phyloP scores from a whole-genome alignment of 345 rosid genomes.

The Adansonia digitata region DNA sequence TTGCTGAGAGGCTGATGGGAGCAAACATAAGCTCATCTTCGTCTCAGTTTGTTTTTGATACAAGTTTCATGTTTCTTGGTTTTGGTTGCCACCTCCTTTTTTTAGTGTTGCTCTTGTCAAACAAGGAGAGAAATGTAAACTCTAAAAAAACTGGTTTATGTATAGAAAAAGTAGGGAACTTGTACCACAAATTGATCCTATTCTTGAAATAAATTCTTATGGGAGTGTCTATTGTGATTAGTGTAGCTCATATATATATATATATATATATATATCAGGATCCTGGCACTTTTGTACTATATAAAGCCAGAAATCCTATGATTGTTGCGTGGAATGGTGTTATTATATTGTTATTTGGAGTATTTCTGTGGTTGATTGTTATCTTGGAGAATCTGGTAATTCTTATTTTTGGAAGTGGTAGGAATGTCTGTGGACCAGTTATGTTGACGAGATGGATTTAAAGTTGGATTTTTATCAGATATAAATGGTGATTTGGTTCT shows the following conservation, averaged over 20 bases:
- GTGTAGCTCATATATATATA: conserved; percentile 36
- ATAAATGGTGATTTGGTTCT: conserved; percentile 16
- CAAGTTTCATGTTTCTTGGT: conserved; percentile 60
- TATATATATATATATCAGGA: too few relatives aligned
- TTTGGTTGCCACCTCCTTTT: conserved; percentile 44
- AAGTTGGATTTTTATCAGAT: conserved; percentile 31
- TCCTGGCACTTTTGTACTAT: conserved; percentile 45
- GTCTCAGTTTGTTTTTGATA: conserved; percentile 69
- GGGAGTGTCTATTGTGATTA: conserved; percentile 39
- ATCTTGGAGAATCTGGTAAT: conserved; percentile 16
- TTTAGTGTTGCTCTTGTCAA: conserved; percentile 39
- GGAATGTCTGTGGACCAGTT: conserved; percentile 12
- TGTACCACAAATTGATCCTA: conserved; percentile 35
- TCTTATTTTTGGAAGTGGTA: conserved; percentile 13
- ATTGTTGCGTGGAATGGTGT: conserved; percentile 23
- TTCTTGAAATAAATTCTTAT: conserved; percentile 33
- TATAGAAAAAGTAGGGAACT: conserved; percentile 35
- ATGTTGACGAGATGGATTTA: conserved; percentile 29
- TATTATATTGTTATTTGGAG: conserved; percentile 20
- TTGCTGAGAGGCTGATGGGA: conserved; percentile 82
- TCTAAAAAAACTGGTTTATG: conserved; percentile 40
- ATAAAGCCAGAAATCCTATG: conserved; percentile 21
- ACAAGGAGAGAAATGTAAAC: conserved; percentile 53
- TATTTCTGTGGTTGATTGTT: conserved; percentile 21
- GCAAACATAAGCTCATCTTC: conserved; percentile 74